Base-by-base conservation (phyloP, 129 eudicot species). In the Gnaphalium uliginosum region DNA sequence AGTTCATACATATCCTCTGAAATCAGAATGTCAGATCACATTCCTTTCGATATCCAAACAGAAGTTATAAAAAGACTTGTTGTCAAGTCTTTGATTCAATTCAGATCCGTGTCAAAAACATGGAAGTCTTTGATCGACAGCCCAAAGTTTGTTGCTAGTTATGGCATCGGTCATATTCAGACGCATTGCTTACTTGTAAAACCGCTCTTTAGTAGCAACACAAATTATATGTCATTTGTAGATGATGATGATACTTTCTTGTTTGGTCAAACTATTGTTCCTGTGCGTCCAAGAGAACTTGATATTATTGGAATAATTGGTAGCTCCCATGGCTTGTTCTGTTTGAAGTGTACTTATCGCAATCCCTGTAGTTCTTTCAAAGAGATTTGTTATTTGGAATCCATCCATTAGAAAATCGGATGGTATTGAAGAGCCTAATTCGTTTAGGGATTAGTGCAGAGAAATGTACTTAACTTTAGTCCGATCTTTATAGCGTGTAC, bases 71-170 rank as follows among this genome's bases (percentile, higher is more conserved):
- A 67, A 67, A 19, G 56, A 51, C 32, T 37, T 67, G 54, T 18
- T 30, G 17, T 39, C n/a, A 67, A 39, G 24, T 67, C 30, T 2
- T 21, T 67, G 56, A 39, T 67, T 67, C 10, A 5, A 5, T 67
- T 37, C 32, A 41, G 72, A 67, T 67, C 56, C 2, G 22, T 39
- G 2, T 67, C 57, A 25, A 67, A 67, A 39, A 23, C 72, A 22
- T 67, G 72, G 29, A 67, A 67, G 32, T 21, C 72, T 37, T 4
- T 67, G 54, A 67, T 67, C 56, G 32, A 39, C 14, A 67, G 57
- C 72, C 18, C 30, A 19, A 17, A 39, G 26, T 67, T 67, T 56
- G 24, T 56, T 56, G 62, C 26, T 19, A 9, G 10, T 56, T 56
- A 56, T 14, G 15, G 48, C 48, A 41, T 41, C 2, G 15, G 1